Evolutionary conservation across 306 rosid species (phyloP), one percentile per base, ranked within the genome.

Genomic region (Trifolium fragiferum): DNA sequence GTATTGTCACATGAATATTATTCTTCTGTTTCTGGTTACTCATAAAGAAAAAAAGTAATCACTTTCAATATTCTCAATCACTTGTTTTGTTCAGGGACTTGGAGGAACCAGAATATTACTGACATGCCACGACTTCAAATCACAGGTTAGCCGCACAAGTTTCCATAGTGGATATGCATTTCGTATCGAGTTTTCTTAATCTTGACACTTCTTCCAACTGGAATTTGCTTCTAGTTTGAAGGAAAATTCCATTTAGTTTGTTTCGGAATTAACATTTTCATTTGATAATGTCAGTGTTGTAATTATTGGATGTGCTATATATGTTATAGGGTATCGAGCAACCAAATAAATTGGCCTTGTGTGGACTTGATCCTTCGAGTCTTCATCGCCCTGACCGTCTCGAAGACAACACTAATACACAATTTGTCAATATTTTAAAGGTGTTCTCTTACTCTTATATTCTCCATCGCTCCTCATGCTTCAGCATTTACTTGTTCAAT

Each of bases 361-460:
- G 97, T 71, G 98, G 98, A 58, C 97, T 90, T 68, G 97, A 93
- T 85, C 92, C 93, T 73, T 68, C 54, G 57, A 81, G 82, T 20
- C 98, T 93, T 83, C 88, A 90, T 78, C 90, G 86, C 5, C 87
- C 89, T 77, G 98, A 93, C 80, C 97, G 98, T 76, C 87, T 93
- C 66, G 92, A 90, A 80, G 96, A 93, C 88, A 82, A 84, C 75
- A 33, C 84, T 11, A 89, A 85, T 65, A 40, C 87, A 69, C 87
- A 89, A 68, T 83, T 89, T 71, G 84, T 89, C 83, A 93, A 93
- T 79, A 75, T 87, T 65, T 84, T 89, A 76, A 93, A 90, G 98
- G 98, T 90, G 32, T 64, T 44, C 72, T 25, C 65, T 51, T 62
- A 33, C 70, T 74, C 40, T 47, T 41, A 20, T 27, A 25, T 38